Evolutionary conservation across 306 rosid genomes (phyloP), one percentile per base, ranked within the genome.

Genomic region (cucumber (Cucumis sativus)): DNA sequence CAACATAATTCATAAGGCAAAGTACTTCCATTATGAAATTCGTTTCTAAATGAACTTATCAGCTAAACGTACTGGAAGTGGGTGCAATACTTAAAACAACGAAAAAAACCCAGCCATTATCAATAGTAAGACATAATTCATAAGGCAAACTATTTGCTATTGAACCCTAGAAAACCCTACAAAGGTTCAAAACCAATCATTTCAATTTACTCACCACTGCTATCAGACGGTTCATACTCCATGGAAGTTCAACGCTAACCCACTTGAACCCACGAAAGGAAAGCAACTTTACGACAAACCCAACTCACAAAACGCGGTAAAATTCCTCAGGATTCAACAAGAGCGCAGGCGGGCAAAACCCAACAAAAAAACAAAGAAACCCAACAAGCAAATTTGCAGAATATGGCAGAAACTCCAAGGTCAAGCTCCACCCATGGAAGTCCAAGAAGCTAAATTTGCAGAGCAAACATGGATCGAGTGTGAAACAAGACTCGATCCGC

Each of bases 161-260:
- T 28, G 51, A 75, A 72, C 71, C 71, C 40, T 41, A 47, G 40
- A 55, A 63, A 41, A 85, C 65, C 64, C 64, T 41, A 40, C 54
- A 11, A 67, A 40, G 40, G 18, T 20, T 52, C 51, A 80, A 74
- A 73, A 17, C 60, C 63, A 73, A 73, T 30, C 49, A 16, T 73
- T 15, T 54, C 23, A 18, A 73, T 52, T 77, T 62, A 60, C 96
- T 83, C 85, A 91, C 97, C 97, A 62, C 97, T 91, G 86, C 94
- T 89, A 83, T 91, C 97, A 14, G 94, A 84, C 77, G 79, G 88
- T 72, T 88, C 89, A 85, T 86, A 85, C 64, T 88, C 97, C 97
- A 91, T 89, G 77, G 65, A 63, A 60, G 72, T 73, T 52, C 59
- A 70, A 82, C 21, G 51, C 45, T 28, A 62, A 15, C 43, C 72